These are phyloP conservation scores for Oryza rufipogon DNA, from an alignment of 176 grass and related monocot genomes.

Conservation along the genomic window DNA sequence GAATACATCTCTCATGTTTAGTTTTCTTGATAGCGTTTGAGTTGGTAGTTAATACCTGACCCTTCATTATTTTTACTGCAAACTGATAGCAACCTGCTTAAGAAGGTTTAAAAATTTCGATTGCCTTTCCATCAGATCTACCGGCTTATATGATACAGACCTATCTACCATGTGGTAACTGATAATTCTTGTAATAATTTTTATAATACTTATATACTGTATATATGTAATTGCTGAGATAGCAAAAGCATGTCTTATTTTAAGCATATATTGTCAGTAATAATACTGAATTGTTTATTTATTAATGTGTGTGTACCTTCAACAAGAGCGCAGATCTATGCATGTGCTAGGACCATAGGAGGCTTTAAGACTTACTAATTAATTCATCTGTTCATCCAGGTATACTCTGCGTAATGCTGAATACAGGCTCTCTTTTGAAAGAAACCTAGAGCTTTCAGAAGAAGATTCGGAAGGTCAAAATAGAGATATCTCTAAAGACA, in stretches of 20 bases:
- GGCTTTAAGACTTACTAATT: slow-evolving; percentile 7
- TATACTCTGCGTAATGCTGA: slow-evolving; percentile 95
- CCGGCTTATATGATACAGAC: background rate
- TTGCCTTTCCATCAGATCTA: background rate
- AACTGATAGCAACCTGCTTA: slow-evolving; percentile 17
- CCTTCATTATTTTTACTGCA: background rate
- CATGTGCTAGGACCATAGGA: slow-evolving; percentile 12
- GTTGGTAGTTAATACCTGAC: background rate
- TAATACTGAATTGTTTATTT: slow-evolving; percentile 25
- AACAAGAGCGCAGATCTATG: slow-evolving; percentile 18
- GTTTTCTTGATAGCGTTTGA: slow-evolving; percentile 11
- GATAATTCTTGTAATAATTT: slow-evolving; percentile 22
- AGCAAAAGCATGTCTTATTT: slow-evolving; percentile 8
- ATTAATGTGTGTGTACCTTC: slow-evolving; percentile 7
- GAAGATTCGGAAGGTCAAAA: slow-evolving; percentile 57
- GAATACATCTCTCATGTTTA: background rate
- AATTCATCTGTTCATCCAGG: slow-evolving; percentile 47
- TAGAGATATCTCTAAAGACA: slow-evolving; percentile 45
- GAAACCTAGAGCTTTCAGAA: slow-evolving; percentile 80
- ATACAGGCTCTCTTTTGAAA: slow-evolving; percentile 89
- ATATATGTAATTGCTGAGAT: slow-evolving; percentile 7
- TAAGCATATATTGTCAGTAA: slow-evolving; percentile 18
- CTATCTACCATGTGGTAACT: slow-evolving; percentile 28
- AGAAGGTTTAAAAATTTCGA: background rate
- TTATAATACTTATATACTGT: background rate